phyloP scores from a whole-genome alignment of 108 stramenopile genomes.

The Discostella pseudostelligera region DNA sequence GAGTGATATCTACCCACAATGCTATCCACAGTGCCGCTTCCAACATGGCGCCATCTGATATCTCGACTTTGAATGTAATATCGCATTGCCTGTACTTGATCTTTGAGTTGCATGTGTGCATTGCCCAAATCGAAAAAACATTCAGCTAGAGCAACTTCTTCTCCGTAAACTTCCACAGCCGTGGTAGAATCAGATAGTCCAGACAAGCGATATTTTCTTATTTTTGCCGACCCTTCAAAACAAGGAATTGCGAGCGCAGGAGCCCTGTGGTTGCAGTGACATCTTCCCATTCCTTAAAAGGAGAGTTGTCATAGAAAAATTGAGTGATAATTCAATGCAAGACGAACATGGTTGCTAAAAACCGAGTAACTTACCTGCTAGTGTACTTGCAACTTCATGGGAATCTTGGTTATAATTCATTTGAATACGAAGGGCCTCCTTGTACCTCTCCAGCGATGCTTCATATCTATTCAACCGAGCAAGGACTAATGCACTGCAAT shows the following conservation, averaged over 20 bases:
- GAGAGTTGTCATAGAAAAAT: background rate
- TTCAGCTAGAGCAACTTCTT: slow-evolving; percentile 39
- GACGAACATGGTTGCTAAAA: background rate
- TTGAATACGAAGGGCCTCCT: slow-evolving; percentile 50
- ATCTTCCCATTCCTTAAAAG: slow-evolving; percentile 25
- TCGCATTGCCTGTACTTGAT: slow-evolving; percentile 37
- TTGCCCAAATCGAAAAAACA: slow-evolving; percentile 43
- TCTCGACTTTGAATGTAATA: slow-evolving; percentile 43
- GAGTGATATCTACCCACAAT: slow-evolving; percentile 34
- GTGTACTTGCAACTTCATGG: slow-evolving; percentile 41
- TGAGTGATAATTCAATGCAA: background rate
- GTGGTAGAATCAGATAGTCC: slow-evolving; percentile 10
- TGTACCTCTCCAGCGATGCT: slow-evolving; percentile 47
- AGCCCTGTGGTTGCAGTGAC: slow-evolving; percentile 31
- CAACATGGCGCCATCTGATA: slow-evolving; percentile 39
- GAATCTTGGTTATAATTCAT: slow-evolving; percentile 29
- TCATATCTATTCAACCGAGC: slow-evolving; percentile 35
- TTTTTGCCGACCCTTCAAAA: slow-evolving; percentile 37
- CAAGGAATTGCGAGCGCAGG: slow-evolving; percentile 32
- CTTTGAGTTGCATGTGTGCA: slow-evolving; percentile 27
- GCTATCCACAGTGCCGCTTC: slow-evolving; percentile 34
- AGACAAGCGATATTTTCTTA: slow-evolving; percentile 35
- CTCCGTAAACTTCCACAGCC: slow-evolving; percentile 13
- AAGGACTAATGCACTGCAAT: slow-evolving; percentile 37
- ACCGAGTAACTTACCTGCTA: slow-evolving; percentile 18